phyloP scores from a whole-genome alignment of 331 rosid genomes.

The Erythrophleum ivorense region DNA sequence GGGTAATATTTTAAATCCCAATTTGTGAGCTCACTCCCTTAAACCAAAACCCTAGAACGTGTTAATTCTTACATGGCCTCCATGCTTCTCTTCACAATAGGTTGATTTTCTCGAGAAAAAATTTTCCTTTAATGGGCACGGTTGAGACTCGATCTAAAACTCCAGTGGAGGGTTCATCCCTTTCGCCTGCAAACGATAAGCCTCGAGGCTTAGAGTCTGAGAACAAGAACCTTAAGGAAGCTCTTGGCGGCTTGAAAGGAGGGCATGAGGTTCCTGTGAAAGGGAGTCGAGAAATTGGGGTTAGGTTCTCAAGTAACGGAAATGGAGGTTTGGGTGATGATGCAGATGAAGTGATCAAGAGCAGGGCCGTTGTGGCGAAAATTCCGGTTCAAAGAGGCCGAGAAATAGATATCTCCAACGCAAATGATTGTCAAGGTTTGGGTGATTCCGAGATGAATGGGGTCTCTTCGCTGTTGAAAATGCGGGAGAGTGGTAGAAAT shows the following conservation, averaged over 20 bases:
- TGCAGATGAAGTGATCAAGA: conserved; percentile 43
- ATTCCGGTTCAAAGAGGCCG: conserved; percentile 24
- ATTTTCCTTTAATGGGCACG: conserved; percentile 53
- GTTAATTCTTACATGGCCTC: conserved; percentile 35
- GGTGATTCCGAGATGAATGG: conserved; percentile 54
- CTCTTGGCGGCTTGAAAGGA: conserved; percentile 32
- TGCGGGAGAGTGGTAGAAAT: conserved; percentile 41
- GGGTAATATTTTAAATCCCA: conserved; percentile 42
- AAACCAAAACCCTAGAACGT: conserved; percentile 50
- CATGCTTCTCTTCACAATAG: conserved; percentile 23
- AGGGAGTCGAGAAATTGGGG: conserved; percentile 43
- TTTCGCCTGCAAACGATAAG: conserved; percentile 39
- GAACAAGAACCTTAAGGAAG: conserved; percentile 35
- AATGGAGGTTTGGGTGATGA: conserved; percentile 39
- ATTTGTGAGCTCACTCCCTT: conserved; percentile 31
- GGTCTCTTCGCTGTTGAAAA: conserved; percentile 47
- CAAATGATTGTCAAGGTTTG: conserved; percentile 39
- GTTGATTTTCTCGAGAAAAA: conserved; percentile 45
- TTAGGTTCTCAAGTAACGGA: conserved; percentile 35
- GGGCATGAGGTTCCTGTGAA: conserved; percentile 32
- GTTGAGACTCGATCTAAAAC: conserved; percentile 51
- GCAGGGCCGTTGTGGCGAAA: conserved; percentile 43
- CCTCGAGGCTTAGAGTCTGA: conserved; percentile 40
- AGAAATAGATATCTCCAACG: conserved; percentile 20
- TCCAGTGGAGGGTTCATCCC: conserved; percentile 41